phyloP scores from a whole-genome alignment of 495 filamentous ascomycete species.

The Penicillium maclennaniae region DNA sequence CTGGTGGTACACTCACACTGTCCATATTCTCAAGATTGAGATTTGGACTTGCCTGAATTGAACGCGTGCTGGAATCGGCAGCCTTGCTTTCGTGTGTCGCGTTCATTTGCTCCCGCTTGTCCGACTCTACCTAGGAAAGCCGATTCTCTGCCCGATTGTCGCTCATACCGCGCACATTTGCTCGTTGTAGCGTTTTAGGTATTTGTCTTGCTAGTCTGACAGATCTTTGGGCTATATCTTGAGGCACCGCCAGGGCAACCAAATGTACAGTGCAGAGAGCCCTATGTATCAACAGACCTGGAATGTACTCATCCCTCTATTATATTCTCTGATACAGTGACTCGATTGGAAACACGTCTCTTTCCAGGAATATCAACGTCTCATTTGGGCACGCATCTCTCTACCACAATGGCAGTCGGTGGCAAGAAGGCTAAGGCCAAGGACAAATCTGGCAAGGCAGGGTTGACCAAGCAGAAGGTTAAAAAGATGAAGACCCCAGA shows the following conservation, averaged over 20 bases:
- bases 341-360: slow-evolving; percentile 47
- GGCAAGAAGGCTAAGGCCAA: slow-evolving; percentile 38
- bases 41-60: slow-evolving; percentile 25
- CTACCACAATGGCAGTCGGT: slow-evolving; percentile 31
- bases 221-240: slow-evolving; percentile 37
- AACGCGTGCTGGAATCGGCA: slow-evolving; percentile 24
- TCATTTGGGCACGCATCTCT: slow-evolving; percentile 36
- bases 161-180: slow-evolving; percentile 12
- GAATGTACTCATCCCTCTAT: slow-evolving; percentile 27
- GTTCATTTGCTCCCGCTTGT: slow-evolving; percentile 34
- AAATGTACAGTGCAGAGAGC: slow-evolving; percentile 36
- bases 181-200: slow-evolving; percentile 10
- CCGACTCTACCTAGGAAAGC: slow-evolving; percentile 17
- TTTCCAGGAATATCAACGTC: slow-evolving; percentile 7
- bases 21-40: slow-evolving; percentile 9
- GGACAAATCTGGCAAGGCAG: slow-evolving; percentile 32
- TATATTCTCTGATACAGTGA: slow-evolving; percentile 14
- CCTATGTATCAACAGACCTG: slow-evolving; percentile 30
- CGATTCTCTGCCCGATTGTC: slow-evolving; percentile 24
- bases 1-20: slow-evolving; percentile 8
- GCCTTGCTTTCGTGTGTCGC: slow-evolving; percentile 34
- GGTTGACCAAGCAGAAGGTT: slow-evolving; percentile 33
- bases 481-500: slow-evolving; percentile 42
- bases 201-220: slow-evolving; percentile 9
- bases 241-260: slow-evolving; percentile 27